Conservation (phyloP, 148 eudicot genomes). For the Rhododendron molle region DNA sequence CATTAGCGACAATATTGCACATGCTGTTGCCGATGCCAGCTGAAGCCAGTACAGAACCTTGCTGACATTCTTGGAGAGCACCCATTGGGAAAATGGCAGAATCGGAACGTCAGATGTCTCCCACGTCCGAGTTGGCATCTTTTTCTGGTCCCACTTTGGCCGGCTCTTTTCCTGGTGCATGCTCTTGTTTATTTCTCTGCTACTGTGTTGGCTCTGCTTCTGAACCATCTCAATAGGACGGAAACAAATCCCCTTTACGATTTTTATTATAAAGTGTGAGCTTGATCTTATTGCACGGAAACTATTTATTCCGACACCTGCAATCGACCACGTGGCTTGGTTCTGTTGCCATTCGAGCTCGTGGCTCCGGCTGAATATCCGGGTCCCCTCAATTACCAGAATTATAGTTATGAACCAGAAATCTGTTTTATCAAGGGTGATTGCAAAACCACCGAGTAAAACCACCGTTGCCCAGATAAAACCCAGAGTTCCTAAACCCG, state of each 20-base stretch:
- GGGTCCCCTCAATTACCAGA: constrained; percentile 61
- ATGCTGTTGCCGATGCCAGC: constrained; percentile 58
- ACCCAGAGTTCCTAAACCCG: constrained; percentile 69
- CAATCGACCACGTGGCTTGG: constrained; percentile 73
- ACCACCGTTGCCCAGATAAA: constrained; percentile 96
- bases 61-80: constrained; percentile 43
- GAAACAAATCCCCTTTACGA: constrained; percentile 24
- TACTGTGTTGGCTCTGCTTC: constrained; percentile 5
- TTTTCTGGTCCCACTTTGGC: constrained; percentile 18
- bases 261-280: constrained; percentile 31
- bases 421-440: constrained; percentile 58
- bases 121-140: constrained; percentile 44
- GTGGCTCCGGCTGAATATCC: constrained; percentile 77
- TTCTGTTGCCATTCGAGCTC: constrained; percentile 92
- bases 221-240: constrained; percentile 14
- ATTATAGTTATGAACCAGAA: constrained; percentile 81
- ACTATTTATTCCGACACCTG: constrained; percentile 36
- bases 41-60: constrained; percentile 71
- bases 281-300: constrained; percentile 52
- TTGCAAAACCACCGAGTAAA: constrained; percentile 85
- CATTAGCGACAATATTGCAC: constrained; percentile 58
- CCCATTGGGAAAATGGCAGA: constrained; percentile 43
- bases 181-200: constrained; percentile 21
- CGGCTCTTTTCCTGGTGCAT: neutral
- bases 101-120: constrained; percentile 67